Base-by-base conservation (phyloP, 164 flowering plant species). In the Tetracentron sinense region DNA sequence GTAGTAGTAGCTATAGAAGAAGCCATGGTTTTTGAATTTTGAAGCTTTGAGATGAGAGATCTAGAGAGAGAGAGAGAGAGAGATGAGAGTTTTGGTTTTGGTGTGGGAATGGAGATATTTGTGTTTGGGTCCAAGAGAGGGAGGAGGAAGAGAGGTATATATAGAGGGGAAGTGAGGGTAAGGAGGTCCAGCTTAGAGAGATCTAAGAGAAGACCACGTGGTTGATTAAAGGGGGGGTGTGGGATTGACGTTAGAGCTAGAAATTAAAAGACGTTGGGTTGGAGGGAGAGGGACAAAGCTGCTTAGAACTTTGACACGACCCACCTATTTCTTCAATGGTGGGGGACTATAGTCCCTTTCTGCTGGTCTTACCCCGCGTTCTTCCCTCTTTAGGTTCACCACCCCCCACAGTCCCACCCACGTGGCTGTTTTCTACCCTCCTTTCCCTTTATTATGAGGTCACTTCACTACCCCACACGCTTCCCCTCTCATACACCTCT, bases 181-280 rank as follows among this genome's bases (percentile, higher is more conserved):
- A 15, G 44, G 54, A 55, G 12, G 38, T 33, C 38, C 38, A 33
- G 6, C 10, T 33, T 29, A 28, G 63, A 62, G 72, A 76, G 81
- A 38, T 33, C 4, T 33, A 33, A 58, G 59, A 63, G 75, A 72
- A 68, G 76, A 72, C 82, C 85, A 86, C 86, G 88, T 86, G 88
- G 72, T 77, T 61, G 60, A 73, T 74, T 67, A 67, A 61, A 63
- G 56, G 69, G 70, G 71, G 70, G 65, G 69, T 76, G 67, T 29
- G 65, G 58, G 46, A 54, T 63, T 63, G 38, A 33, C 38, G 10
- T 33, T 33, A 10, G 4, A 33, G 10, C 38, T n/a, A n/a, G n/a
- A n/a, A 51, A 63, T n/a, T n/a, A n/a, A n/a, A n/a, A n/a, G n/a
- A n/a, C n/a, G n/a, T n/a, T n/a, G n/a, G n/a, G n/a, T n/a, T n/a